Conservation (phyloP, 176 grass and related monocot species). For the Microstegium vimineum region DNA sequence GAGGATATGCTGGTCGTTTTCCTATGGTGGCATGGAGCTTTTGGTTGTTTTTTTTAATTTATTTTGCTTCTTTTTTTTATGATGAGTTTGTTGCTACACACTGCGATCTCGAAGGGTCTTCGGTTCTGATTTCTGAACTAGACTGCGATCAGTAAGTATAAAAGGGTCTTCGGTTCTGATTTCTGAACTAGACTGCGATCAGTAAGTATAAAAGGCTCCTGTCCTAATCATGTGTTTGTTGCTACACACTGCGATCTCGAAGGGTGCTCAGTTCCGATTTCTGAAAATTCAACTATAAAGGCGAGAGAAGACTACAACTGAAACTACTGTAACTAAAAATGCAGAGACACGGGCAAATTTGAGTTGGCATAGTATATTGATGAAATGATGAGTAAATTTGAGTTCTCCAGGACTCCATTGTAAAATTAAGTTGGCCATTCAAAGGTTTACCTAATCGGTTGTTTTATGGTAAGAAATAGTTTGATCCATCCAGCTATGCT, state of each 20-base stretch:
- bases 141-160: not conserved
- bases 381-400: too few relatives aligned
- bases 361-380: too few relatives aligned
- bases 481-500: not conserved
- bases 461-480: not conserved
- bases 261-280: too few relatives aligned
- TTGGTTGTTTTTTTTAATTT: not conserved
- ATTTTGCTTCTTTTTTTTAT: not conserved
- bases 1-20: constrained; percentile 1
- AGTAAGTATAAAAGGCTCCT: too few relatives aligned
- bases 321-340: too few relatives aligned
- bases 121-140: not conserved
- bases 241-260: too few relatives aligned
- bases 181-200: not conserved
- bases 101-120: not conserved
- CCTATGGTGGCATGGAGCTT: not conserved
- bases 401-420: too few relatives aligned
- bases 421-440: too few relatives aligned
- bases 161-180: not conserved
- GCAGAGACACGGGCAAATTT: too few relatives aligned
- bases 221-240: too few relatives aligned
- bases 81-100: not conserved
- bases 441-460: not conserved
- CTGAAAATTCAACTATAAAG: too few relatives aligned
- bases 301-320: too few relatives aligned